A percentile compares a stretch with the other conserved stretches of the same genome.
phyloP scores from a whole-genome alignment of 192 early-diverging fungal genomes.

The Rhizophagus sp. region DNA sequence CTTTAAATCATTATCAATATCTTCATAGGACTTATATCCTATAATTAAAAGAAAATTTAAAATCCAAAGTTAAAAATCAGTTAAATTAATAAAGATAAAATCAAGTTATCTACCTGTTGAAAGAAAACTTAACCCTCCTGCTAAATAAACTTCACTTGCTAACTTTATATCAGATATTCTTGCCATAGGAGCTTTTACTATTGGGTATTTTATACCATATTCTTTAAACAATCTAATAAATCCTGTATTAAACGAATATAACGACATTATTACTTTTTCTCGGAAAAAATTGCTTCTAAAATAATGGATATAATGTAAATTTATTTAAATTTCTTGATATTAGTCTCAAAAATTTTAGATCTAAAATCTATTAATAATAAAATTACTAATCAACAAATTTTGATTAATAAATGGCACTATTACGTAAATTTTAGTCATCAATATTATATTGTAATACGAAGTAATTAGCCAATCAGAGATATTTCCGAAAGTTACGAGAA shows the following conservation, averaged over 20 bases:
- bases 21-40: neutral
- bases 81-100: neutral
- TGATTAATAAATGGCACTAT: too few relatives aligned
- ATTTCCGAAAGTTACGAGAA: too few relatives aligned
- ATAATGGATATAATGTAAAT: too few relatives aligned
- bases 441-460: too few relatives aligned
- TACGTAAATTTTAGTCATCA: too few relatives aligned
- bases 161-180: neutral
- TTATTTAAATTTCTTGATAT: too few relatives aligned
- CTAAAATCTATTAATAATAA: too few relatives aligned
- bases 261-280: too few relatives aligned
- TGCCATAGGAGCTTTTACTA: neutral
- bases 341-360: too few relatives aligned
- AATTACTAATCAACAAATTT: too few relatives aligned
- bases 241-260: neutral
- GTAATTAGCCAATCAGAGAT: too few relatives aligned
- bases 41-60: neutral
- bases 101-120: neutral
- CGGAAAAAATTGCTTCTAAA: too few relatives aligned
- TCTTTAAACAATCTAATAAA: neutral
- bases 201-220: slow-evolving; percentile 2
- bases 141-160: neutral
- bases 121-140: neutral
- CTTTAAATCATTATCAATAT: neutral
- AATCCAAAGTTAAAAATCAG: neutral